These are phyloP conservation scores for Daldinia loculata DNA, from an alignment of 495 filamentous ascomycete genomes.

Conservation along the genomic window DNA sequence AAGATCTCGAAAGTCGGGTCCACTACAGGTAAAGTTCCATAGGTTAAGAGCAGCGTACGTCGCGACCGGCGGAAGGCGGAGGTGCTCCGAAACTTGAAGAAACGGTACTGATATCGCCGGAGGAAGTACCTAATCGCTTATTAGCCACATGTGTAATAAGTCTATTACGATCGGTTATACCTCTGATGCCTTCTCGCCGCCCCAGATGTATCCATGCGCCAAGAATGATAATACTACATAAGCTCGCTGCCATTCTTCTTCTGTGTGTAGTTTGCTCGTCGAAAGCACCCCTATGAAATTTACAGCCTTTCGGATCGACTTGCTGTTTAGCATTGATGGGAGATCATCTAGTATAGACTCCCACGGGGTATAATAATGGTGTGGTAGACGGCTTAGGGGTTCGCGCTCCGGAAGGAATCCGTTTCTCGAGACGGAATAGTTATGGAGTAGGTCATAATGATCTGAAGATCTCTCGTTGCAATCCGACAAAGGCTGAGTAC, in stretches of 20 bases:
- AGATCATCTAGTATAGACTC: conserved; percentile 81
- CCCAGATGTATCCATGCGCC: conserved; percentile 88
- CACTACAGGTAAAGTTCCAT: conserved; percentile 86
- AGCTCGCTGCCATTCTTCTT: conserved; percentile 88
- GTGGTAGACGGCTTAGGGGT: conserved; percentile 78
- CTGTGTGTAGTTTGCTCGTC: conserved; percentile 73
- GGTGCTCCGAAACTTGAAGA: conserved; percentile 73
- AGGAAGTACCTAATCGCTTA: conserved; percentile 64
- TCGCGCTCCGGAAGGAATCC: conserved; percentile 85
- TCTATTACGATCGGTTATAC: conserved; percentile 28
- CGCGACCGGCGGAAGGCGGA: conserved; percentile 86
- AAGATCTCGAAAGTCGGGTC: conserved; percentile 71
- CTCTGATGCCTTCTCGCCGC: conserved; percentile 47
- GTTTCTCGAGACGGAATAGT: conserved; percentile 51
- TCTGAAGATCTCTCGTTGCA: not conserved
- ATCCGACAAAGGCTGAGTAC: conserved; percentile 9
- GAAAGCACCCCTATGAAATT: conserved; percentile 79
- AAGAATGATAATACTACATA: conserved; percentile 87
- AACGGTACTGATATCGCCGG: conserved; percentile 82
- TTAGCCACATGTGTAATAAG: not conserved
- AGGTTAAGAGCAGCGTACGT: conserved; percentile 88
- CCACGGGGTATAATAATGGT: conserved; percentile 90
- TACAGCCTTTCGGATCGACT: conserved; percentile 73
- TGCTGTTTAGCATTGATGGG: conserved; percentile 80
- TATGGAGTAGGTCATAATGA: conserved; percentile 6